Evolutionary conservation across 306 rosid species (phyloP).

Genomic region (Begonia peltatifolia): DNA sequence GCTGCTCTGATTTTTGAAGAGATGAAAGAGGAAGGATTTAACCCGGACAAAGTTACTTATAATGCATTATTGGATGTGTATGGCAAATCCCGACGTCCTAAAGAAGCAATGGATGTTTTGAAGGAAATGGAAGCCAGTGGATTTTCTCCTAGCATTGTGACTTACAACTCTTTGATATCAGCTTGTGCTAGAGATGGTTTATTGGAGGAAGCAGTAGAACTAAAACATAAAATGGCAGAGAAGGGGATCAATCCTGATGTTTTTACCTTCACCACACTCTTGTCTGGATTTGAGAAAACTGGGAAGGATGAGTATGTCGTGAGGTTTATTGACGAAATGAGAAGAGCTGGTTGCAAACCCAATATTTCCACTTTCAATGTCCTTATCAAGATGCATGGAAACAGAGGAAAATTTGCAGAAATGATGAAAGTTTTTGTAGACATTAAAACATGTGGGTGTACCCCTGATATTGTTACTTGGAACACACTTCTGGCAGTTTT

Average conservation of each 20-base stretch:
- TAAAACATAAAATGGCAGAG: constrained; percentile 54
- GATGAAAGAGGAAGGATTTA: constrained; percentile 43
- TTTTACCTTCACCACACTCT: constrained; percentile 75
- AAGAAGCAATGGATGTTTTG: constrained; percentile 68
- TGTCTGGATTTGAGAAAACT: constrained; percentile 65
- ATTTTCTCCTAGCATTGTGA: constrained; percentile 41
- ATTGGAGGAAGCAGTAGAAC: constrained; percentile 48
- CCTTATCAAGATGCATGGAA: constrained; percentile 84
- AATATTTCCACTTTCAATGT: constrained; percentile 82
- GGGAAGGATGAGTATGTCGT: constrained; percentile 72
- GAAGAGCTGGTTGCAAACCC: constrained; percentile 50
- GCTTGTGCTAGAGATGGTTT: constrained; percentile 72
- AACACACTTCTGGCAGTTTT: constrained; percentile 84
- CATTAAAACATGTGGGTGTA: constrained; percentile 38
- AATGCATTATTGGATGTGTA: constrained; percentile 73
- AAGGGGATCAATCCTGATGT: constrained; percentile 77
- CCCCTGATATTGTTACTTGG: constrained; percentile 90
- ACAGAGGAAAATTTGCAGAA: constrained; percentile 64
- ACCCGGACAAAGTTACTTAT: constrained; percentile 67
- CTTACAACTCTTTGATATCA: constrained; percentile 71
- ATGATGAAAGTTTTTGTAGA: constrained; percentile 65
- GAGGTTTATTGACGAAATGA: constrained; percentile 57
- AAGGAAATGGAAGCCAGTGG: constrained; percentile 68
- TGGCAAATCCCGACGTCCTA: constrained; percentile 66
- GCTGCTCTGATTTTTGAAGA: not conserved